Evolutionary conservation across 2,329 filamentous ascomycete genomes (phyloP), one percentile per base, ranked within the genome.

Genomic region (Penicillium vulpinum): DNA sequence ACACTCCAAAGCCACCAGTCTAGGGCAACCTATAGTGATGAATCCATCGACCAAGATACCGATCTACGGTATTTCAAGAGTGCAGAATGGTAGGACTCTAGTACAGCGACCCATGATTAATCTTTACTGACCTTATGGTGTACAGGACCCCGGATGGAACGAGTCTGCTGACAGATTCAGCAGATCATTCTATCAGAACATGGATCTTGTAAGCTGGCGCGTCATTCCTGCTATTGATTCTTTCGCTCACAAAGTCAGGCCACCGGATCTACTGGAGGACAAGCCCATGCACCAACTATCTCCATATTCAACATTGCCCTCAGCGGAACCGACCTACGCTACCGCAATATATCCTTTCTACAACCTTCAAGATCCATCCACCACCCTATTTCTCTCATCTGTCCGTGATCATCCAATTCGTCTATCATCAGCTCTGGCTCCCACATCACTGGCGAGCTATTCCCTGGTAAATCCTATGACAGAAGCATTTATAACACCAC

Each of bases 281-380:
- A 65, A 58, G 38, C 59, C 65, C 18, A 70, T 74, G 1, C 74
- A 76, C 58, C 36, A 57, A 5, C 67, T 87, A 13, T 64, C 65
- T 15, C 73, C 80, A 4, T 83, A 83, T 59, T 77, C 80, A 24
- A 71, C 70, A 4, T 74, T 81, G 41, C 68, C 65, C 4, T 79
- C 78, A 16, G 69, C 75, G 11, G 79, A 83, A 46, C 80, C 80
- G 15, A 78, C 84, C 16, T 82, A 83, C 72, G 77, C 81, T 22
- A 81, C 80, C 41, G 77, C 82, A 3, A 66, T 81, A 11, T 83
- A 85, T 60, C 85, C 85, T 0, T 73, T 75, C 54, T 88, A 81
- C 72, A 73, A 78, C 55, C 72, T 85, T 13, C 75, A 78, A 43
- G 77, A 85, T 53, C 68, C 78, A 2, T 75, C 74, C 6, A 83